These are phyloP conservation scores for Trichoderma atrobrunneum DNA, from an alignment of 2,329 filamentous ascomycete genomes.

Conservation along the genomic window DNA sequence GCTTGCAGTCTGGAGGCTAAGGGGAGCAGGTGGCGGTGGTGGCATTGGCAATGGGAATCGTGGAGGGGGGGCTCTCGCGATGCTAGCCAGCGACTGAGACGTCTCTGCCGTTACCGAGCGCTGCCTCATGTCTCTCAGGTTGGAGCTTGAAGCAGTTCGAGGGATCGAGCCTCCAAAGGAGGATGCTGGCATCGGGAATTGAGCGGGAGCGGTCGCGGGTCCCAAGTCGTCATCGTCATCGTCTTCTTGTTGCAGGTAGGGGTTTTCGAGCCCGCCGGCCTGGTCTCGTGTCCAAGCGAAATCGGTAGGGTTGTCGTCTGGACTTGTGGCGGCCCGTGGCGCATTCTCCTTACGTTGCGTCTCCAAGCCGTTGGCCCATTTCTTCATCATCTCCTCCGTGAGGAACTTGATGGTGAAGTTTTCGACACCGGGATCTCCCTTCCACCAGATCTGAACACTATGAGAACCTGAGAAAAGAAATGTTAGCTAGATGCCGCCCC, in stretches of 20 bases:
- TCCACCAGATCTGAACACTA: conserved; percentile 98
- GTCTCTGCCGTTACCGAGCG: conserved; percentile 75
- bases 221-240: conserved; percentile 59
- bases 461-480: conserved; percentile 66
- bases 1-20: conserved; percentile 66
- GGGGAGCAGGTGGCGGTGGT: conserved; percentile 42
- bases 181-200: conserved; percentile 33
- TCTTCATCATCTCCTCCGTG: conserved; percentile 89
- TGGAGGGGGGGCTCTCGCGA: conserved; percentile 61
- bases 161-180: conserved; percentile 28
- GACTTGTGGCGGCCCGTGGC: conserved; percentile 45
- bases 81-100: conserved; percentile 54
- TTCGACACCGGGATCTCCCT: conserved; percentile 90
- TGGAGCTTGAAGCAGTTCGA: conserved; percentile 63
- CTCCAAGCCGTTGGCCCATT: conserved; percentile 81
- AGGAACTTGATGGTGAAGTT: conserved; percentile 93
- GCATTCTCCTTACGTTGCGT: conserved; percentile 65
- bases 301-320: conserved; percentile 60
- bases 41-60: conserved; percentile 67
- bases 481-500: not conserved
- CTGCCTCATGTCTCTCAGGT: conserved; percentile 71
- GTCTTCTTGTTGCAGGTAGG: conserved; percentile 66
- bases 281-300: conserved; percentile 78
- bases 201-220: conserved; percentile 36
- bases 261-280: conserved; percentile 69